These are phyloP conservation scores for Kazachstania bromeliacearum DNA, from an alignment of 805 yeast species.

Conservation along the genomic window DNA sequence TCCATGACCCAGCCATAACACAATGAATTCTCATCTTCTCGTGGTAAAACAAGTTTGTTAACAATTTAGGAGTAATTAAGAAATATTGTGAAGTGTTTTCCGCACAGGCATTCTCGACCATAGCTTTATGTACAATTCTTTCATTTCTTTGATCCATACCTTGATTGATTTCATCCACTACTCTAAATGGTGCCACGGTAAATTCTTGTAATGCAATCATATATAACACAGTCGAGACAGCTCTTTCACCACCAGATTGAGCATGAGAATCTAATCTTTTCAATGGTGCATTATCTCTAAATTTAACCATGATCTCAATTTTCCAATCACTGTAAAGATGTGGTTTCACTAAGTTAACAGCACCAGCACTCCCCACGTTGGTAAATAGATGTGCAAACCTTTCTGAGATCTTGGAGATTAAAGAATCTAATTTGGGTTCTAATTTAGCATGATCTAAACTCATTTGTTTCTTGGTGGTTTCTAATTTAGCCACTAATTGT, in stretches of 20 bases:
- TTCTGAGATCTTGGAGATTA: constrained; percentile 47
- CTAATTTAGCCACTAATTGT: constrained; percentile 13
- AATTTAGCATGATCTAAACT: constrained; percentile 36
- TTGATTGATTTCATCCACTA: constrained; percentile 96
- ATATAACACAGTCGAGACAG: constrained; percentile 86
- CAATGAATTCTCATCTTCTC: constrained; percentile 78
- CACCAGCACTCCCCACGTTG: constrained; percentile 82
- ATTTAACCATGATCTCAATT: constrained; percentile 73
- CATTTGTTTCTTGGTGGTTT: constrained; percentile 31
- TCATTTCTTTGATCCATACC: constrained; percentile 97
- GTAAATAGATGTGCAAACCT: constrained; percentile 60
- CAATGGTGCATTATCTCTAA: constrained; percentile 66
- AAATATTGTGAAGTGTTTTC: constrained; percentile 69
- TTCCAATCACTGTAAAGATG: constrained; percentile 62
- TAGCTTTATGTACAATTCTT: constrained; percentile 69
- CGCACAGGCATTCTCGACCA: constrained; percentile 76
- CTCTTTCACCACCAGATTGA: constrained; percentile 97
- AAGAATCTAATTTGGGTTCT: constrained; percentile 50
- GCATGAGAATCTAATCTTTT: constrained; percentile 72
- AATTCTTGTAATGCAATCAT: constrained; percentile 84
- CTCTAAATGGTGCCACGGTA: constrained; percentile 83
- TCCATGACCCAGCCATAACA: constrained; percentile 54
- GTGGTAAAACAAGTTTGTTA: constrained; percentile 69
- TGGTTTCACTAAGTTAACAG: constrained; percentile 48
- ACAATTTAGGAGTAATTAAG: constrained; percentile 83